Base-by-base conservation (phyloP, 1,139 yeast species). In the Yamadazyma jaroonii region DNA sequence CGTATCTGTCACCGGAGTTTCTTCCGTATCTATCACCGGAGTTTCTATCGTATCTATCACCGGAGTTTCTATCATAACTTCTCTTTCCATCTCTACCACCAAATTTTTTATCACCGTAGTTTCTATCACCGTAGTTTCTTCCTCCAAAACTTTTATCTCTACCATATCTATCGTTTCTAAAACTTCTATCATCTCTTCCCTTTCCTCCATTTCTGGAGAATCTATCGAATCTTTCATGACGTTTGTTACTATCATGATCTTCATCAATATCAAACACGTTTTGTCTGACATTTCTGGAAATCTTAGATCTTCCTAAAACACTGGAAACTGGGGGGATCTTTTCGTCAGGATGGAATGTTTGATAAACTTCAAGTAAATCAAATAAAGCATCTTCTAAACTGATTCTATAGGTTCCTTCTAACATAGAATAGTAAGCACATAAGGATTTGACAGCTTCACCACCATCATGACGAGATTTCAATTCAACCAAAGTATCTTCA, bases 371-470 rank as follows among this genome's bases (percentile, higher is more conserved):
- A 12, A 44, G 32, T 12, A 46, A 37, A 7, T 42, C 48, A 13
- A 33, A 29, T n/a, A 38, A 37, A 24, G 44, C 25, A 10, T 38
- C 26, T 8, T 29, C 23, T 12, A 38, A 32, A 35, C 46, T 39
- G 20, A 69, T 45, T 37, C 60, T 55, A 47, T 23, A 29, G 14
- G 22, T 11, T n/a, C 29, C 22, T 9, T 15, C 9, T 17, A 32
- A 26, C 35, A 32, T 32, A 3, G 13, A 5, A 45, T 64, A 66
- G 26, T 65, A 64, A 32, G 70, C 50, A 37, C 60, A 49, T n/a
- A 69, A 56, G 32, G 54, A 52, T 25, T 61, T 44, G 32, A 52
- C 47, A 6, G 52, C 53, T 27, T 48, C 53, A 14, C 49, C 41
- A 11, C 17, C 41, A 4, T 11, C 15, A 13, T 13, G 20, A 9